Evolutionary conservation across 352 stramenopile genomes (phyloP), one percentile per base, ranked within the genome.

Genomic region (Pythium chondricola): DNA sequence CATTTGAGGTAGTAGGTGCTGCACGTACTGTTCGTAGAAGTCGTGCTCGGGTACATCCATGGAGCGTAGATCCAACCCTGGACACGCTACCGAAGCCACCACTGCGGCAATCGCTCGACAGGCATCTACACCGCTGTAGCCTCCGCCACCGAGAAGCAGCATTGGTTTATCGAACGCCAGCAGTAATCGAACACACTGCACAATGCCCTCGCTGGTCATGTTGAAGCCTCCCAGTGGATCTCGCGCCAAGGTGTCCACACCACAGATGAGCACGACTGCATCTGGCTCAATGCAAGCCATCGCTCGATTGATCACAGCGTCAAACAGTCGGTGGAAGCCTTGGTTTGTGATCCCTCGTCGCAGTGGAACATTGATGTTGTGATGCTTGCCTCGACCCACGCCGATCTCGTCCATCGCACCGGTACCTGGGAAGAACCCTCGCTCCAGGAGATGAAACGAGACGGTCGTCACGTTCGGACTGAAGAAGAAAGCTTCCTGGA

Each of bases 341-440:
- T 52, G 35, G 48, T 93, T 71, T 0, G 54, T 68, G 41, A 81
- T 73, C 17, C 75, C 77, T 46, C 67, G 62, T 25, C 63, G 66
- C 21, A 90, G 21, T 14, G 77, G 75, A 5, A 90, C 55, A 47
- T 91, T 91, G 10, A 91, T 42, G 33, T 78, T 84, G 41, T 68
- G 56, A 53, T 63, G 35, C 36, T 69, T 71, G 7, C 73, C 69
- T 30, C 56, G 54, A 0, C 57, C 64, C 8, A 38, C 30, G 4
- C 73, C 73, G 24, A 53, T 43, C 20, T 65, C 58, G 0, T 64
- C 48, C 9, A 42, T 16, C 3, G 43, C 30, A 4, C 74, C 71
- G 0, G 67, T 80, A 6, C 68, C 63, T 26, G 71, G 69, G 49
- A 84, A 84, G 51, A 84, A 84, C 0, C 56, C 66, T 1, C 36